Evolutionary conservation across 2,329 filamentous ascomycete genomes (phyloP).

Genomic region (Verticillium albo-atrum): DNA sequence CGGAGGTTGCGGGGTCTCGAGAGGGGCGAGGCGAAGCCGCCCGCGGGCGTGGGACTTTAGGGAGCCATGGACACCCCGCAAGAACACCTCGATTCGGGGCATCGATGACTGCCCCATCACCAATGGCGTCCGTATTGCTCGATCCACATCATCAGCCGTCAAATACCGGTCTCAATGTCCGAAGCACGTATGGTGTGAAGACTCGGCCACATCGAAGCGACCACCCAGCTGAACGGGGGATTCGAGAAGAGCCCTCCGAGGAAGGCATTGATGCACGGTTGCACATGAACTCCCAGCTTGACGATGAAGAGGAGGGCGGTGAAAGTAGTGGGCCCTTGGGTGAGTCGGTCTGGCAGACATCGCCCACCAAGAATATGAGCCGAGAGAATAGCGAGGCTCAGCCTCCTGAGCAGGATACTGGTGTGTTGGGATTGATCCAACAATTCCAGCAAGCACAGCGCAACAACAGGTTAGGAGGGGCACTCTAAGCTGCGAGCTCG

Average conservation of each 20-base stretch:
- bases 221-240: constrained; percentile 43
- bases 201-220: constrained; percentile 37
- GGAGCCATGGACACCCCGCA: constrained; percentile 24
- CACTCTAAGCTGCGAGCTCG: constrained; percentile 16
- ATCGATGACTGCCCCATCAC: constrained; percentile 49
- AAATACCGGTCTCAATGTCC: constrained; percentile 36
- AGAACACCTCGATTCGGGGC: constrained; percentile 41
- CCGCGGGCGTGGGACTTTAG: constrained; percentile 33
- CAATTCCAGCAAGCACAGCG: constrained; percentile 55
- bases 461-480: constrained; percentile 39
- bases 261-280: constrained; percentile 33
- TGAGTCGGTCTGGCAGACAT: constrained; percentile 57
- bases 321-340: constrained; percentile 46
- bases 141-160: constrained; percentile 72
- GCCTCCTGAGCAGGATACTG: constrained; percentile 43
- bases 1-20: constrained; percentile 51
- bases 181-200: constrained; percentile 37
- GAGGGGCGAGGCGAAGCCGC: constrained; percentile 39
- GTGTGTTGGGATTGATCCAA: constrained; percentile 54
- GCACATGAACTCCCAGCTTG: constrained; percentile 50
- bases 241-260: constrained; percentile 53
- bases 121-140: constrained; percentile 68
- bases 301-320: constrained; percentile 51
- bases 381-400: constrained; percentile 46
- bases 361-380: constrained; percentile 44